These are phyloP conservation scores for Pachyrhizus erosus DNA, from an alignment of 306 rosid species.

Conservation along the genomic window DNA sequence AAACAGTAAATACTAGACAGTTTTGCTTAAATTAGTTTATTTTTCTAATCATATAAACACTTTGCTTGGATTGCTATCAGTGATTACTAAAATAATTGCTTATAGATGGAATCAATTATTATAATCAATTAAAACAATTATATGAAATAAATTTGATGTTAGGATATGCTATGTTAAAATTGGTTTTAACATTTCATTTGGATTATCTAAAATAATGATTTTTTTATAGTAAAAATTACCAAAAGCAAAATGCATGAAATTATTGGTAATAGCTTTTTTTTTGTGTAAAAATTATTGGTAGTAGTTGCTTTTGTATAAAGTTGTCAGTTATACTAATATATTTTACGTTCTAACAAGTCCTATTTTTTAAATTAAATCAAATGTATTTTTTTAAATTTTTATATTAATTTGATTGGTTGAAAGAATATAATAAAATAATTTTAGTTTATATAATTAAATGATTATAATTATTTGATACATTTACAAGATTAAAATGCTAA, in stretches of 20 bases:
- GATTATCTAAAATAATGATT: background rate
- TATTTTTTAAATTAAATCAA: background rate
- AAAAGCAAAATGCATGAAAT: background rate
- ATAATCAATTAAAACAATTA: too few relatives aligned
- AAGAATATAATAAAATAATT: background rate
- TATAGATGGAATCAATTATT: background rate
- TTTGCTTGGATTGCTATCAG: background rate
- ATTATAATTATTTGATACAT: background rate
- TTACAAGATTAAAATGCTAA: background rate
- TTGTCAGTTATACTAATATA: background rate
- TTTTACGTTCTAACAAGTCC: background rate
- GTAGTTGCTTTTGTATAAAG: background rate
- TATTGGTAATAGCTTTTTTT: background rate
- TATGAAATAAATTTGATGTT: background rate
- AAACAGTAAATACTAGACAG: too few relatives aligned
- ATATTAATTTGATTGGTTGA: background rate
- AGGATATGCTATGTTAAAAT: background rate
- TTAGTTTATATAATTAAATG: background rate
- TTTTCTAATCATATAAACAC: background rate
- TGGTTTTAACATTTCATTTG: background rate
- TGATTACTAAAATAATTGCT: background rate
- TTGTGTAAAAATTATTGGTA: background rate
- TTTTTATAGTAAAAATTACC: background rate
- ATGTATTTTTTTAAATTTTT: background rate
- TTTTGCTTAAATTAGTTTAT: background rate